phyloP scores from a whole-genome alignment of 2,329 filamentous ascomycete genomes.

The Verticillium albo-atrum region DNA sequence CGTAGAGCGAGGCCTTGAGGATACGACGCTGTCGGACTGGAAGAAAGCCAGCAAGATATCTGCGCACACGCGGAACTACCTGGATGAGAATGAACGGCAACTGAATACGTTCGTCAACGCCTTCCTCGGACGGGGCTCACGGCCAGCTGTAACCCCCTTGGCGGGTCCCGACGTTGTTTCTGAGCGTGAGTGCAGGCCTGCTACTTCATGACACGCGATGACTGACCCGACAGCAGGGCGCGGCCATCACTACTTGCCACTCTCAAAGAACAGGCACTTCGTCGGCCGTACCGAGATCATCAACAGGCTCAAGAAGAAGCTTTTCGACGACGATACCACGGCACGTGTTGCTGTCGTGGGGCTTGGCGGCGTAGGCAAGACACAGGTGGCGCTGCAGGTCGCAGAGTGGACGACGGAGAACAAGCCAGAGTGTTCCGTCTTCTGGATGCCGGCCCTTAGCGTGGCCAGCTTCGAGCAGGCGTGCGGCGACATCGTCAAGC shows the following conservation, averaged over 20 bases:
- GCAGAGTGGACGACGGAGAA: constrained; percentile 9
- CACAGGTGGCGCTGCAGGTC: constrained; percentile 32
- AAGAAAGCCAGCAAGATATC: constrained; percentile 9
- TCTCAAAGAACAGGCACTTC: neutral
- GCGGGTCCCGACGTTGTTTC: neutral
- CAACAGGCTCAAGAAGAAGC: neutral
- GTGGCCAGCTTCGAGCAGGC: constrained; percentile 32
- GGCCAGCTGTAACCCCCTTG: constrained; percentile 1
- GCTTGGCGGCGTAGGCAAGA: constrained; percentile 37
- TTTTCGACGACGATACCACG: neutral
- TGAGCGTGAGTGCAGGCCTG: constrained; percentile 4
- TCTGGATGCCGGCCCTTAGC: constrained; percentile 38
- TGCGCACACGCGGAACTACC: neutral
- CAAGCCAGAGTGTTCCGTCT: constrained; percentile 29
- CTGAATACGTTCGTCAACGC: constrained; percentile 12
- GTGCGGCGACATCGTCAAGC: constrained; percentile 25
- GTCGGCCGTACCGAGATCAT: neutral
- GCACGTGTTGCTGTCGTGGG: constrained; percentile 24
- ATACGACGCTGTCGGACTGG: constrained; percentile 33
- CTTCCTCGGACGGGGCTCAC: constrained; percentile 10
- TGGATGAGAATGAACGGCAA: constrained; percentile 1
- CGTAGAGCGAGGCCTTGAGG: constrained; percentile 31
- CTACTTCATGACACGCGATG: constrained; percentile 11
- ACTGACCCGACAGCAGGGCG: constrained; percentile 5
- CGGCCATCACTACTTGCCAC: no score